Percentiles rank a stretch among this genome's conserved stretches.
Evolutionary conservation across 495 filamentous ascomycete genomes (phyloP).

Genomic region (Podospora pseudoanserina): DNA sequence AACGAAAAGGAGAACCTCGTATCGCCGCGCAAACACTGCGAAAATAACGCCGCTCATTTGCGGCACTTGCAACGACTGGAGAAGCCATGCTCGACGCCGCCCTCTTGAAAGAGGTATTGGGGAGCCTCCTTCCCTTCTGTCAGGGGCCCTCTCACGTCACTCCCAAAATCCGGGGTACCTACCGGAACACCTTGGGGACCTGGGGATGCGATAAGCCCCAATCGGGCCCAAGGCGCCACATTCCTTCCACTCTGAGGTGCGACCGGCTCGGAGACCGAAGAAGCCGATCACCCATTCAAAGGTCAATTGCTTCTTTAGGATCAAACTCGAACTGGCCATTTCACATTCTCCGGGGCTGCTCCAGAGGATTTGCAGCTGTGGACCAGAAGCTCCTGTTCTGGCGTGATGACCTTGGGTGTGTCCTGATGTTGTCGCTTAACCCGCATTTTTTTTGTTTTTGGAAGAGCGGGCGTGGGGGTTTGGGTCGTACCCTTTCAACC

Average conservation of each 20-base stretch:
- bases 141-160: conserved; percentile 6
- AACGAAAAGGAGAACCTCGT: background rate
- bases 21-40: background rate
- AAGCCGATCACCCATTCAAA: conserved; percentile 1
- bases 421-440: conserved; percentile 1
- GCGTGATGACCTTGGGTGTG: conserved; percentile 5
- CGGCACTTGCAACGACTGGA: conserved; percentile 8
- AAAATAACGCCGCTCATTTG: conserved; percentile 7
- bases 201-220: background rate
- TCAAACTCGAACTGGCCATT: conserved; percentile 7
- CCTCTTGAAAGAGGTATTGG: conserved; percentile 2
- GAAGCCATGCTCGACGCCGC: background rate
- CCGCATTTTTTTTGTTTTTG: background rate
- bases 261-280: conserved; percentile 3
- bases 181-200: background rate
- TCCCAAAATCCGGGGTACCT: conserved; percentile 18
- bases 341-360: conserved; percentile 7
- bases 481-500: background rate
- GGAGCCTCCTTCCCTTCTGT: background rate
- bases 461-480: conserved; percentile 1
- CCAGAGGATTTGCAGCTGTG: conserved; percentile 6
- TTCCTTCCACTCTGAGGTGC: background rate
- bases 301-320: background rate
- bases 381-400: conserved; percentile 5
- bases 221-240: background rate